Percentiles rank a stretch among this genome's conserved stretches.
phyloP scores from a whole-genome alignment of 2,329 filamentous ascomycete genomes.

The Cordyceps farinosa region DNA sequence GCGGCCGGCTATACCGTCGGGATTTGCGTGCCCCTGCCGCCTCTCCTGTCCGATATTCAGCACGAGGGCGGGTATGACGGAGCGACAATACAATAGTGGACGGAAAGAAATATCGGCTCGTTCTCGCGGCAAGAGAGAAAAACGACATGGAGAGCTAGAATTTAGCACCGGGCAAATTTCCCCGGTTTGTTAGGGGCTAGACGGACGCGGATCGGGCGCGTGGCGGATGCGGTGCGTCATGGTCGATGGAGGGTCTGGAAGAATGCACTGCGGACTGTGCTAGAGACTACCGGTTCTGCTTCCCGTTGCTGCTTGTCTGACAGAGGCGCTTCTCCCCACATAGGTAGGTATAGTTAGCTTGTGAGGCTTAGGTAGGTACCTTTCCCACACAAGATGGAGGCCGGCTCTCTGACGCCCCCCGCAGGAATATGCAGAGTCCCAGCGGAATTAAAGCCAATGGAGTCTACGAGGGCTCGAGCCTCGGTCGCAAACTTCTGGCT shows the following conservation, averaged over 20 bases:
- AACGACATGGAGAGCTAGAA: neutral
- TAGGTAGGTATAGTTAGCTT: too few species aligned
- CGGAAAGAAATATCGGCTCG: neutral
- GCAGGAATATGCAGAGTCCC: neutral
- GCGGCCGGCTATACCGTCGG: neutral
- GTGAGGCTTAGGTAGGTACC: too few species aligned
- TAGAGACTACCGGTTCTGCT: conserved; percentile 1
- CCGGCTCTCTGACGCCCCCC: neutral
- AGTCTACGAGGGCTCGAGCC: too few species aligned
- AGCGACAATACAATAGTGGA: neutral
- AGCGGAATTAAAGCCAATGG: too few species aligned
- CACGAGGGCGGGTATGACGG: neutral
- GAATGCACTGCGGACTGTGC: neutral
- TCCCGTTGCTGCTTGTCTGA: neutral
- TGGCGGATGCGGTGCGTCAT: conserved; percentile 10
- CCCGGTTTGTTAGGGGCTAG: neutral
- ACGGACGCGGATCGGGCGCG: neutral
- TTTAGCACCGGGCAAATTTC: neutral
- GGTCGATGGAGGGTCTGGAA: neutral
- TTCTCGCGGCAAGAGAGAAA: neutral
- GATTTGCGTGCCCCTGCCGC: neutral
- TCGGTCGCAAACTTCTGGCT: too few species aligned
- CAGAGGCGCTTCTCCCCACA: neutral
- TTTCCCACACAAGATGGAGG: too few species aligned
- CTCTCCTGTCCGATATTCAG: neutral